Evolutionary conservation across 1,139 yeast genomes (phyloP), one percentile per base, ranked within the genome.

Genomic region (Yamadazyma buinensis): DNA sequence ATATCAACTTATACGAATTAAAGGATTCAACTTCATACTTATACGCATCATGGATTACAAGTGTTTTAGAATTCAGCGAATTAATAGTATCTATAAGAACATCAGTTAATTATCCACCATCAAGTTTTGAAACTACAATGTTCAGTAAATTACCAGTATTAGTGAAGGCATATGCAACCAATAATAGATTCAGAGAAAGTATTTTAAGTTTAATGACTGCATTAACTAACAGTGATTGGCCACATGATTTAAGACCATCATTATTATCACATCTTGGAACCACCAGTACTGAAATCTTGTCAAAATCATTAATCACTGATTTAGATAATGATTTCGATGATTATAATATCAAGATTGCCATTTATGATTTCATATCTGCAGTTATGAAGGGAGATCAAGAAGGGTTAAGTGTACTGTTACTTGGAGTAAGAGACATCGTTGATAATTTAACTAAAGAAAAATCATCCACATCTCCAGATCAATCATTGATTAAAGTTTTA

Each of bases 311-410:
- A 28, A 72, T 78, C 0, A 51, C 70, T 1, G 90, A 86, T 42
- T 64, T 87, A 44, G 72, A 74, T 23, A 77, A 76, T 45, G 65
- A 75, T 1, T 66, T 81, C 42, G 84, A 78, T 44, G 76, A 75
- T 36, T 75, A 72, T 40, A 59, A 57, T 12, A 62, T 83, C 28
- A 73, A 82, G 38, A 73, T 77, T 18, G 65, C 75, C 5, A 61
- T 85, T 14, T 84, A 84, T 48, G 77, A 75, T 37, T 84, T 87
- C 44, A 76, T 90, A 40, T 73, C 92, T n/a, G 72, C 88, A 0
- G 81, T 86, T 5, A 72, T 85, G 70, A 77, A 75, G 43, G 80
- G 86, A 7, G 77, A 81, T 38, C 97, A 92, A 59, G 95, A 88
- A 52, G 97, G 97, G 1, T 61, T 90, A 21, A 73, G 95, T 1